Percentiles rank a stretch among this genome's conserved stretches.
phyloP scores from a whole-genome alignment of 2,329 filamentous ascomycete species.

The Dothidotthia symphoricarpi region DNA sequence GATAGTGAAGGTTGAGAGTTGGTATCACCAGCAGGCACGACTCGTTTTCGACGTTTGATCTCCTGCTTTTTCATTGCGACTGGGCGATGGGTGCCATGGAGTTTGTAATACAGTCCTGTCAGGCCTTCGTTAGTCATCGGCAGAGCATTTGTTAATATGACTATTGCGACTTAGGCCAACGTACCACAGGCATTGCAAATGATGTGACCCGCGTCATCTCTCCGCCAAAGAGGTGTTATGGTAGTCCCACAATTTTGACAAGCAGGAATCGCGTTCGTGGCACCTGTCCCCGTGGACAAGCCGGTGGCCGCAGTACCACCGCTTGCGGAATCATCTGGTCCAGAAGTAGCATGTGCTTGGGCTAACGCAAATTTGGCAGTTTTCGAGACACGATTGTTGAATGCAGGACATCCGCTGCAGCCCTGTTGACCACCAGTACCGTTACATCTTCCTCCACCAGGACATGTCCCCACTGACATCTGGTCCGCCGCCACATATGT shows the following conservation, averaged over 20 bases:
- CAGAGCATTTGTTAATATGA: neutral
- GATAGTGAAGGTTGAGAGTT: conserved; percentile 29
- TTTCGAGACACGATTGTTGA: conserved; percentile 94
- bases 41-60: conserved; percentile 92
- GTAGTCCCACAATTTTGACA: conserved; percentile 98
- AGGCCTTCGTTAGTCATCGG: conserved; percentile 11
- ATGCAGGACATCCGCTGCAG: conserved; percentile 93
- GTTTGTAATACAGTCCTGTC: conserved; percentile 87
- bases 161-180: conserved; percentile 35
- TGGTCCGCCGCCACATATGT: conserved; percentile 78
- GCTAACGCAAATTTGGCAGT: conserved; percentile 68
- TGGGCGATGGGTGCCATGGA: conserved; percentile 88
- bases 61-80: conserved; percentile 99
- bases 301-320: conserved; percentile 15
- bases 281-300: conserved; percentile 15
- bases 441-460: conserved; percentile 91
- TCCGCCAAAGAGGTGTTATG: conserved; percentile 91
- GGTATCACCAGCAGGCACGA: conserved; percentile 71
- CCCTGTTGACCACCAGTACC: conserved; percentile 93
- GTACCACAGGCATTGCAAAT: conserved; percentile 98
- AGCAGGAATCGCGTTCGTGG: conserved; percentile 68
- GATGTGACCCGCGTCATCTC: conserved; percentile 90
- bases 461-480: conserved; percentile 80
- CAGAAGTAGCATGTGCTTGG: conserved; percentile 33
- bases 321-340: conserved; percentile 13